Conservation (phyloP, 2,329 filamentous ascomycete genomes). For the Ceratocystis variospora region DNA sequence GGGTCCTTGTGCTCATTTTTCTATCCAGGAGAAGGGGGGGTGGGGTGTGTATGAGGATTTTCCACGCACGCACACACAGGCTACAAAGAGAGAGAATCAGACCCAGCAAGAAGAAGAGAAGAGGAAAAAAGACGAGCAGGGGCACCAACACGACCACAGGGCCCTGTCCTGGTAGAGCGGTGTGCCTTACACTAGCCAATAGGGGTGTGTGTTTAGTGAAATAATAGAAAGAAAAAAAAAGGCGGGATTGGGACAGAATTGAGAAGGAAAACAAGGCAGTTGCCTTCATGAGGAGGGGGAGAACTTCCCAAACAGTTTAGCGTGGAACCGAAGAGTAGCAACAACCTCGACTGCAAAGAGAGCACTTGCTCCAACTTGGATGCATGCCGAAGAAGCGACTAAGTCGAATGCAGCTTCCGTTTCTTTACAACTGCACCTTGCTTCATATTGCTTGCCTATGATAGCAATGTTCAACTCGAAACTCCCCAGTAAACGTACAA, state of each 20-base stretch:
- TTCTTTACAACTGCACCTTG: neutral
- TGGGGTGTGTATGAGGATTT: slow-evolving; percentile 1
- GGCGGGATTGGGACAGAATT: neutral
- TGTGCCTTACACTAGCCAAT: neutral
- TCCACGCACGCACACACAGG: neutral
- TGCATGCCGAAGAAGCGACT: neutral
- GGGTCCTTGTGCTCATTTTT: neutral
- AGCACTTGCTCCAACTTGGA: neutral
- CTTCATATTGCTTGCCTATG: neutral
- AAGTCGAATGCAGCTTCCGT: neutral
- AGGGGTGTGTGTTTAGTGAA: neutral
- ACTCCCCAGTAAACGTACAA: neutral
- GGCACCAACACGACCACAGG: neutral
- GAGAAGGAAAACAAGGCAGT: neutral
- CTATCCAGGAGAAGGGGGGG: neutral
- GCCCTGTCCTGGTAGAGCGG: neutral
- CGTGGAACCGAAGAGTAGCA: neutral
- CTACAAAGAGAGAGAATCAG: neutral
- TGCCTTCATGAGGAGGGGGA: neutral
- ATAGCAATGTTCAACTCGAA: neutral
- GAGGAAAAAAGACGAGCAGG: neutral
- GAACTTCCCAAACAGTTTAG: slow-evolving; percentile 8
- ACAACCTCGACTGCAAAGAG: neutral
- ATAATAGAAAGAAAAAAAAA: neutral
- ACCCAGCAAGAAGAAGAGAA: neutral